Evolutionary conservation across 2,329 filamentous ascomycete genomes (phyloP), one percentile per base, ranked within the genome.

Genomic region (Epicoccum nigrum): DNA sequence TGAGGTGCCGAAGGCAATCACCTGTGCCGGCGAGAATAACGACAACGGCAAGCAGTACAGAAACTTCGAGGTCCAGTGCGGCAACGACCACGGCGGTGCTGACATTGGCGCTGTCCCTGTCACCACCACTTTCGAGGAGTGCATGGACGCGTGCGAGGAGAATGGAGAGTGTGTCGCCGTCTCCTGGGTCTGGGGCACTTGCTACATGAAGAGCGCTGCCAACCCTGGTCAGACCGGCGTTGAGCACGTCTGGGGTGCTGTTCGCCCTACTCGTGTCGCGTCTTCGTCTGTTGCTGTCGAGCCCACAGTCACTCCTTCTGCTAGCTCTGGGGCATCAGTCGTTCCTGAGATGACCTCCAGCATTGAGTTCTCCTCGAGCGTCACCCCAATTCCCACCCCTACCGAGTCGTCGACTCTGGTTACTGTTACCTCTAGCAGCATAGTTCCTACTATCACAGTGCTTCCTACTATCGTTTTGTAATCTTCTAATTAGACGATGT

Each of bases 121-220:
- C n/a, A 25, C 19, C 7, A 46, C 33, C n/a, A 46, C 43, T 17
- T 46, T 46, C 34, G 23, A 39, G 27, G 15, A 21, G 25, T 46
- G 34, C 43, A 46, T 46, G 34, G 34, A 39, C 9, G 13, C 12
- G 13, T 47, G 44, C 28, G 35, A 47, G 11, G 44, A 19, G 8
- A 40, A 31, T 20, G 17, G 25, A 15, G 44, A 40, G 13, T 47
- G 44, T 19, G 28, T 25, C 15, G 28, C 11, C 33, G 35, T 47
- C 6, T 39, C 44, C 6, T 47, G 44, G 34, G 35, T 32, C 35
- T 46, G 34, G 43, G 44, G 44, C 3, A 19, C 20, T 28, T 47
- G 44, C 44, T 40, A 47, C 44, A 33, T 47, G 35, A 47, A 47
- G 44, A 47, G 27, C 20, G 35, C 20, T 21, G 15, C 21, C 17